Conservation (phyloP, 2,329 filamentous ascomycete genomes). For the Sporothrix dimorphospora region DNA sequence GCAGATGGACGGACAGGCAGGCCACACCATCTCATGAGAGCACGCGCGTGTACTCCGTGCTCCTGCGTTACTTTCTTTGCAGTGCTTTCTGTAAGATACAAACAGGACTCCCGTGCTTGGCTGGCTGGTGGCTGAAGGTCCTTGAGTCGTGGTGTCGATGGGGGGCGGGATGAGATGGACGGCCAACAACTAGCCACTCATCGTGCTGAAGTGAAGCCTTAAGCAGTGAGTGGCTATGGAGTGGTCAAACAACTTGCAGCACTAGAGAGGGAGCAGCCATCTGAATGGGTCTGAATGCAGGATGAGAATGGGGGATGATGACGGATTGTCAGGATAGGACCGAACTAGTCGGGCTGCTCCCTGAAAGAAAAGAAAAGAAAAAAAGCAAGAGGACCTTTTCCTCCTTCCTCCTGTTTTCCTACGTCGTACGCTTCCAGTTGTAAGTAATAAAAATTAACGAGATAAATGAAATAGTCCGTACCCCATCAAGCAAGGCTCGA, state of each 20-base stretch:
- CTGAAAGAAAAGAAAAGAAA: not conserved
- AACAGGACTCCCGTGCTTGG: slow-evolving; percentile 27
- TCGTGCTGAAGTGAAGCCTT: slow-evolving; percentile 41
- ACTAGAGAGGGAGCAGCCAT: slow-evolving; percentile 37
- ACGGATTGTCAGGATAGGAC: not conserved
- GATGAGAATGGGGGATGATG: not conserved
- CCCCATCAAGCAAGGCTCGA: slow-evolving; percentile 7
- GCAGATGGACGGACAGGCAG: not conserved
- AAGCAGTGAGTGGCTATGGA: slow-evolving; percentile 44
- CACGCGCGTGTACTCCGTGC: slow-evolving; percentile 1
- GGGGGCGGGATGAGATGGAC: slow-evolving; percentile 39
- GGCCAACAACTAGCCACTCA: slow-evolving; percentile 44
- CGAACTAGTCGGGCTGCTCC: not conserved
- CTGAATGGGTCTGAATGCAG: slow-evolving; percentile 11
- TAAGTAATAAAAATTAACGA: slow-evolving; percentile 11
- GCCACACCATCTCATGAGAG: slow-evolving; percentile 18
- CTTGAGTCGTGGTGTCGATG: slow-evolving; percentile 36
- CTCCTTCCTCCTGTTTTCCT: slow-evolving; percentile 1
- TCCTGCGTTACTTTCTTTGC: slow-evolving; percentile 2
- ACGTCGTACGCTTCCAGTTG: slow-evolving; percentile 21
- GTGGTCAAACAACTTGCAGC: slow-evolving; percentile 37
- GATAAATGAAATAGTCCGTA: slow-evolving; percentile 21
- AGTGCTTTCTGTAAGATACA: not conserved
- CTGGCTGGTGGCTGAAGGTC: slow-evolving; percentile 38
- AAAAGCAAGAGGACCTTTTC: too few relatives aligned